Evolutionary conservation across 257 asterid species (phyloP), one percentile per base, ranked within the genome.

Genomic region (Gentiana dahurica): DNA sequence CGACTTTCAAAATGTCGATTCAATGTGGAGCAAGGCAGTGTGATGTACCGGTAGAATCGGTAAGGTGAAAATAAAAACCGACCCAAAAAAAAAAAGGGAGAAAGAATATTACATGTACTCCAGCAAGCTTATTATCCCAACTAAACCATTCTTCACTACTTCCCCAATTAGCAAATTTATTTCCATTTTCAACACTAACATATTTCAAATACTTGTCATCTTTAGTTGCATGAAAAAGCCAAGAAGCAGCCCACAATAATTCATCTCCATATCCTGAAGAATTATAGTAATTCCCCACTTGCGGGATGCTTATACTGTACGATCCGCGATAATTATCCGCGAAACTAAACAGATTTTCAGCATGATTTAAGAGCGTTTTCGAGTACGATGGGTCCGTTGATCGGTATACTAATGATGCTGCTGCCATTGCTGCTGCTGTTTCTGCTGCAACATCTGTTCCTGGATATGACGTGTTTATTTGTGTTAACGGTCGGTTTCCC

Each of bases 391-490:
- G 12, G 48, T 79, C 51, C n/a, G 57, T 69, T 3, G 73, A 62
- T 58, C 65, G 58, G 70, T 77, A 81, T 3, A 77, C 90, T 36
- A 85, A 64, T 6, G 90, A 85, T 5, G 90, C 81, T 33, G 90
- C 70, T 0, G 94, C 90, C 82, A 81, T 60, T 10, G 94, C 90
- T 24, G 94, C 90, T 3, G 94, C 85, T 38, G 87, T 79, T 72
- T 85, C 94, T n/a, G 90, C 94, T 9, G 83, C 81, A 43, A 84
- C 79, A 2, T 84, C 94, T 13, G 94, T 62, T 9, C 89, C 89
- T 0, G 94, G 94, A 62, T 67, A 51, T 0, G 89, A 60, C 24
- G 54, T 24, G n/a, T 84, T 81, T 41, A 84, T 70, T 63, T 77
- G 81, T 0, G 64, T 62, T 4, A 81, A 53, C 8, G 87, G 83